Conservation (phyloP, 257 asterid species). For the Solanum arcanum region DNA sequence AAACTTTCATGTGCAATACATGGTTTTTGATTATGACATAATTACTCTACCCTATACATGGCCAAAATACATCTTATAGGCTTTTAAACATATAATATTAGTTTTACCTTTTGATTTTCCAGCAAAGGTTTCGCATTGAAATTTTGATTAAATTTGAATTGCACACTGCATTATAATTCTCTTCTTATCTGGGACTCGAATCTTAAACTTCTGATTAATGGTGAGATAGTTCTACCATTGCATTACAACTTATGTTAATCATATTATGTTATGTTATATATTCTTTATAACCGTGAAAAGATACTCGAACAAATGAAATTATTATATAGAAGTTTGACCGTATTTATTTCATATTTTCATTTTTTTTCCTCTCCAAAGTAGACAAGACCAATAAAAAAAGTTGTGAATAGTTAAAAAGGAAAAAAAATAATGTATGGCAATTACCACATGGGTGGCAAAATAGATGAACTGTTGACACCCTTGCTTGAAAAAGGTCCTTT, state of each 20-base stretch:
- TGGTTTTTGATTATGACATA: neutral
- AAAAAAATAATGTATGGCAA: neutral
- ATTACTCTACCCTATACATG: neutral
- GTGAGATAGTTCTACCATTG: neutral
- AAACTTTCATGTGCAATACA: neutral
- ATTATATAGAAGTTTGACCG: neutral
- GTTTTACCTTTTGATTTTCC: neutral
- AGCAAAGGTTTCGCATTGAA: too few species aligned
- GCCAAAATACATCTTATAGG: neutral
- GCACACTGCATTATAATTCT: neutral
- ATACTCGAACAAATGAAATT: neutral
- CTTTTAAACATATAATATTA: neutral
- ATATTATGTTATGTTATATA: too few species aligned
- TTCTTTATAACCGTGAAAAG: too few species aligned
- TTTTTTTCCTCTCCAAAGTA: neutral
- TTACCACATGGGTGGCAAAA: slow-evolving; percentile 8
- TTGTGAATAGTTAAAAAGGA: neutral
- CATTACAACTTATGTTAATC: too few species aligned
- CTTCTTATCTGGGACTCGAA: too few species aligned
- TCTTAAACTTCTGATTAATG: rapidly evolving
- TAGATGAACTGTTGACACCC: slow-evolving; percentile 11
- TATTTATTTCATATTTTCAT: too few species aligned
- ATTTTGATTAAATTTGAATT: too few species aligned
- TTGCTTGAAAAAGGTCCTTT: slow-evolving; percentile 1
- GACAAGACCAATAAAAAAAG: neutral